Percentiles rank a stretch among this genome's conserved stretches.
Conservation (phyloP, 208 protist genomes). For the Leptomonas pyrrhocoris region DNA sequence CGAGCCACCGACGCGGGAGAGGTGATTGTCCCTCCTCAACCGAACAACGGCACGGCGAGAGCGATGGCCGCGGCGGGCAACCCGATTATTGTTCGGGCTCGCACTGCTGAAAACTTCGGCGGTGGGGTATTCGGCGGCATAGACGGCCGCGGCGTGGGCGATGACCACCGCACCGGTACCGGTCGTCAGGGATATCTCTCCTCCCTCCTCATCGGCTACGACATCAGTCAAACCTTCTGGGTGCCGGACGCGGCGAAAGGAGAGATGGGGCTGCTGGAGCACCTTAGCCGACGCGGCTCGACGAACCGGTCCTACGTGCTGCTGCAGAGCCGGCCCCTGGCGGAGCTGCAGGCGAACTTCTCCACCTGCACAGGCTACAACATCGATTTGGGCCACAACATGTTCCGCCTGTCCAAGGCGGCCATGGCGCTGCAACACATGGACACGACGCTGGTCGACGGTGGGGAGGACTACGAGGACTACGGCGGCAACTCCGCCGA, state of each 20-base stretch:
- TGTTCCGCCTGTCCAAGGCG: constrained; percentile 79
- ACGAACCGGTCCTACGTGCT: constrained; percentile 62
- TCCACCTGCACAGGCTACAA: constrained; percentile 71
- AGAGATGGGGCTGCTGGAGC: constrained; percentile 74
- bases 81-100: constrained; percentile 65
- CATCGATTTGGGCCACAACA: constrained; percentile 80
- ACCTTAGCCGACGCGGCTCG: constrained; percentile 53
- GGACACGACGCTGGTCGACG: constrained; percentile 54
- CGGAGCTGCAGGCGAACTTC: constrained; percentile 82
- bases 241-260: constrained; percentile 54
- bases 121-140: constrained; percentile 5
- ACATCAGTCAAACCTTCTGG: constrained; percentile 72
- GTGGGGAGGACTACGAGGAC: constrained; percentile 24
- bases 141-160: background rate
- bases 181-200: constrained; percentile 7
- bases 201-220: constrained; percentile 31
- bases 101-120: constrained; percentile 43
- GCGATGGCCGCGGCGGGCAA: constrained; percentile 57
- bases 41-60: constrained; percentile 42
- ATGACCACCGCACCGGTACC: background rate
- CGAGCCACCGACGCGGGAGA: constrained; percentile 37
- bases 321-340: constrained; percentile 67
- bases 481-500: background rate
- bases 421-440: constrained; percentile 76
- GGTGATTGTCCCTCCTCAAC: constrained; percentile 36